Percentiles rank a stretch among this genome's conserved stretches.
These are phyloP conservation scores for Trichoderma breve DNA, from an alignment of 2,329 filamentous ascomycete genomes.

Conservation along the genomic window DNA sequence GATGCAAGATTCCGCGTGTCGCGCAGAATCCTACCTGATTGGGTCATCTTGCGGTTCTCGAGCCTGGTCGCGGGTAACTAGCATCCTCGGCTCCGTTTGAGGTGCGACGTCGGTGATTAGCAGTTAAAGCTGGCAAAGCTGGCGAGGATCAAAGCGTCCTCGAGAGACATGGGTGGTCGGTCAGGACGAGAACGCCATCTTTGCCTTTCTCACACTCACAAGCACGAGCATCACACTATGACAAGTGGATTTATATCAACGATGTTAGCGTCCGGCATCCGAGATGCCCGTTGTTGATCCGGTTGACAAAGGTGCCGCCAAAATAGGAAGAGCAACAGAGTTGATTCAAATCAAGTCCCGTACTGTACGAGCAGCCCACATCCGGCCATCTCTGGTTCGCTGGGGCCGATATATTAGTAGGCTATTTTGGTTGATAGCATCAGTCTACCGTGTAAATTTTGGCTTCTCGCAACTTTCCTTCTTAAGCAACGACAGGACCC, in stretches of 20 bases:
- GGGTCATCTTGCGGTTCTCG: background rate
- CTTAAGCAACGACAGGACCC: background rate
- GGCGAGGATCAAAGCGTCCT: background rate
- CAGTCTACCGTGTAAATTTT: background rate
- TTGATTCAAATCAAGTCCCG: background rate
- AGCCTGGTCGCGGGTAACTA: background rate
- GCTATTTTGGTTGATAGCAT: background rate
- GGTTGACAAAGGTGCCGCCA: background rate
- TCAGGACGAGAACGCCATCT: background rate
- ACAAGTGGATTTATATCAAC: background rate
- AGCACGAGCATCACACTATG: background rate
- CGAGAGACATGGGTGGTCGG: background rate
- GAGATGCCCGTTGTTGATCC: background rate
- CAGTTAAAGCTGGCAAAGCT: background rate
- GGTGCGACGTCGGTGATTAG: conserved; percentile 14
- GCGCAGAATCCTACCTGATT: conserved; percentile 14
- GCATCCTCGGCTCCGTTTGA: background rate
- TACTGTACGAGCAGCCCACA: background rate
- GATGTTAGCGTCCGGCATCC: conserved; percentile 2
- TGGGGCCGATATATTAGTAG: background rate
- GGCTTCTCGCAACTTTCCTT: background rate
- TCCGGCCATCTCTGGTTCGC: background rate
- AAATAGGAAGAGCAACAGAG: background rate
- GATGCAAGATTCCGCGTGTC: conserved; percentile 12
- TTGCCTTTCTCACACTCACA: background rate